Evolutionary conservation across 2,329 filamentous ascomycete genomes (phyloP).

Genomic region (Geosmithia flava): DNA sequence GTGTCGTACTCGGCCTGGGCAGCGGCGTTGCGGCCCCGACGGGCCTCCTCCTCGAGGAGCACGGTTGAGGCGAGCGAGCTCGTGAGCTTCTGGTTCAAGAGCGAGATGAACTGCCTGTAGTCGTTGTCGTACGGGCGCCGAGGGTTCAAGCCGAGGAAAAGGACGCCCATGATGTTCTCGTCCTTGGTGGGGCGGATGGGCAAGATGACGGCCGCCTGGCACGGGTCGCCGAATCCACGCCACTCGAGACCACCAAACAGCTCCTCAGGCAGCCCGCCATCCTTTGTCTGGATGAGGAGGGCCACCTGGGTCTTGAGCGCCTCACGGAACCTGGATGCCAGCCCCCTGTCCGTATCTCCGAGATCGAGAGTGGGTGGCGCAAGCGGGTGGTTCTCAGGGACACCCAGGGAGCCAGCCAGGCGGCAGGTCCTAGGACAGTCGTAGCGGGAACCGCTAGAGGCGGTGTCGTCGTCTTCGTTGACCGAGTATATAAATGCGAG

Average conservation of each 20-base stretch:
- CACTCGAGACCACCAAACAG: constrained; percentile 47
- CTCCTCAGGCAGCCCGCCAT: constrained; percentile 41
- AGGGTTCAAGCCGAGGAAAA: constrained; percentile 60
- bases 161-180: constrained; percentile 53
- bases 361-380: constrained; percentile 24
- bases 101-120: constrained; percentile 53
- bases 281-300: constrained; percentile 24
- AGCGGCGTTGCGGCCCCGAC: constrained; percentile 37
- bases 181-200: constrained; percentile 56
- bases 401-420: constrained; percentile 31
- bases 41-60: constrained; percentile 58
- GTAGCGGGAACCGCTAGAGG: constrained; percentile 12
- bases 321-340: constrained; percentile 25
- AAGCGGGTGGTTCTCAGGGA: constrained; percentile 28
- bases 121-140: constrained; percentile 61
- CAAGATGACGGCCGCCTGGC: constrained; percentile 53
- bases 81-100: constrained; percentile 43
- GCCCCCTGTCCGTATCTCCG: constrained; percentile 19
- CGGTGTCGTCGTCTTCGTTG: constrained; percentile 21
- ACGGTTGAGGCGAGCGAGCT: constrained; percentile 60
- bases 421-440: constrained; percentile 22
- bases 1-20: constrained; percentile 56
- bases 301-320: constrained; percentile 24
- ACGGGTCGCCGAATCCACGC: constrained; percentile 53
- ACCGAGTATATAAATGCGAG: constrained; percentile 38